Evolutionary conservation across 2,329 filamentous ascomycete genomes (phyloP).

Genomic region (Aspergillus ruber): DNA sequence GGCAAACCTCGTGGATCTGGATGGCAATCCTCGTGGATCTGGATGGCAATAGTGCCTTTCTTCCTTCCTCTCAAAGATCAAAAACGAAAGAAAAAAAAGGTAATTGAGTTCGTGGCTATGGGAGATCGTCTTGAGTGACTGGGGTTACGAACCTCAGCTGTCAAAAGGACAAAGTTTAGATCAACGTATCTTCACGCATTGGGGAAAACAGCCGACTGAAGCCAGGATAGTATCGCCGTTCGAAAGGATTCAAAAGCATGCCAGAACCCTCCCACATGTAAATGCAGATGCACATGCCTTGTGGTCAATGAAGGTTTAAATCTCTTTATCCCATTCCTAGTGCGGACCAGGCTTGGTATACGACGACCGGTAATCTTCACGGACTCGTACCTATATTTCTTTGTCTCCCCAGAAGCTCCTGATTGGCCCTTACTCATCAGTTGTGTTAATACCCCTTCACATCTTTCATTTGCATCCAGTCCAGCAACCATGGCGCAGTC

Average conservation of each 20-base stretch:
- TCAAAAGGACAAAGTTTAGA: neutral
- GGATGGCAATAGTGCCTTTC: too few relatives aligned
- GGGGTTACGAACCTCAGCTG: neutral
- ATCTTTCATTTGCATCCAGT: too few relatives aligned
- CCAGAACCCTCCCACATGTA: neutral
- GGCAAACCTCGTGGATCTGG: slow-evolving; percentile 6
- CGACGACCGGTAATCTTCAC: too few relatives aligned
- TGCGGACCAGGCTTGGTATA: too few relatives aligned
- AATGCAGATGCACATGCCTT: neutral
- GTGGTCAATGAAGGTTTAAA: neutral
- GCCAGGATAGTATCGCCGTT: neutral
- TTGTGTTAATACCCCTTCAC: too few relatives aligned
- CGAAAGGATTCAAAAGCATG: neutral
- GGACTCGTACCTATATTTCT: too few relatives aligned
- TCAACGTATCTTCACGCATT: slow-evolving; percentile 12
- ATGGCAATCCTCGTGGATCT: too few relatives aligned
- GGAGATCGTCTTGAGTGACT: neutral
- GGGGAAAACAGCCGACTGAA: slow-evolving; percentile 7
- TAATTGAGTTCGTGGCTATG: too few relatives aligned
- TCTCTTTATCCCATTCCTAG: too few relatives aligned
- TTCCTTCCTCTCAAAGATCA: neutral
- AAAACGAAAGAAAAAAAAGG: neutral
- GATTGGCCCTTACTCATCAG: too few relatives aligned
- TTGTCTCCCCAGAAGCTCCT: too few relatives aligned
- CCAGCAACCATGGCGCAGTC: slow-evolving; percentile 10